Conservation (phyloP, 768 basidiomycete genomes). For the Coprinopsis cinerea region DNA sequence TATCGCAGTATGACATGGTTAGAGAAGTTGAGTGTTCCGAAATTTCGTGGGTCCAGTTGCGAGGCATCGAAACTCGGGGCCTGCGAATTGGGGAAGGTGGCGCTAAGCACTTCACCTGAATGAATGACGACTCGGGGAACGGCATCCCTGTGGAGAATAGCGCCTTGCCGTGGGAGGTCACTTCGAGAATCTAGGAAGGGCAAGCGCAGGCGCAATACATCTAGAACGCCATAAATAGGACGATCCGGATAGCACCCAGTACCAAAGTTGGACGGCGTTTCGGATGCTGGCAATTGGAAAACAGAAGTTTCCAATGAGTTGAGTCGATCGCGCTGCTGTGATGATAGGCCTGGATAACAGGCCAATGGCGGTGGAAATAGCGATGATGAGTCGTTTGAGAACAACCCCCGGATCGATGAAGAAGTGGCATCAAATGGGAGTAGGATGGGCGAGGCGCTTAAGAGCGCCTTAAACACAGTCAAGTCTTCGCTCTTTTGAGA, state of each 20-base stretch:
- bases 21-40: slow-evolving; percentile 48
- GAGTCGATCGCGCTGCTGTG: slow-evolving; percentile 34
- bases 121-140: slow-evolving; percentile 46
- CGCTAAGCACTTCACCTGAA: slow-evolving; percentile 44
- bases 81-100: slow-evolving; percentile 31
- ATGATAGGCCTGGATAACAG: slow-evolving; percentile 51
- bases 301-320: slow-evolving; percentile 44
- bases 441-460: slow-evolving; percentile 42
- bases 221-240: slow-evolving; percentile 59
- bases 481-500: slow-evolving; percentile 39
- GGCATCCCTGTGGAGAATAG: slow-evolving; percentile 38
- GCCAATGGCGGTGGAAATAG: slow-evolving; percentile 55
- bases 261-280: slow-evolving; percentile 34
- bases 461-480: slow-evolving; percentile 37
- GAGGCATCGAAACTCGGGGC: slow-evolving; percentile 24
- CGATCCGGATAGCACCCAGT: slow-evolving; percentile 47
- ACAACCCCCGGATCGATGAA: slow-evolving; percentile 30
- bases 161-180: slow-evolving; percentile 44
- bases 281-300: slow-evolving; percentile 39
- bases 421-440: slow-evolving; percentile 54
- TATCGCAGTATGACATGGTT: slow-evolving; percentile 56
- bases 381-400: slow-evolving; percentile 33
- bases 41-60: slow-evolving; percentile 41
- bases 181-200: slow-evolving; percentile 45
- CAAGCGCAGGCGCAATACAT: slow-evolving; percentile 50